phyloP scores from a whole-genome alignment of 1,139 yeast species.

The Entelexis paramagnoliae region DNA sequence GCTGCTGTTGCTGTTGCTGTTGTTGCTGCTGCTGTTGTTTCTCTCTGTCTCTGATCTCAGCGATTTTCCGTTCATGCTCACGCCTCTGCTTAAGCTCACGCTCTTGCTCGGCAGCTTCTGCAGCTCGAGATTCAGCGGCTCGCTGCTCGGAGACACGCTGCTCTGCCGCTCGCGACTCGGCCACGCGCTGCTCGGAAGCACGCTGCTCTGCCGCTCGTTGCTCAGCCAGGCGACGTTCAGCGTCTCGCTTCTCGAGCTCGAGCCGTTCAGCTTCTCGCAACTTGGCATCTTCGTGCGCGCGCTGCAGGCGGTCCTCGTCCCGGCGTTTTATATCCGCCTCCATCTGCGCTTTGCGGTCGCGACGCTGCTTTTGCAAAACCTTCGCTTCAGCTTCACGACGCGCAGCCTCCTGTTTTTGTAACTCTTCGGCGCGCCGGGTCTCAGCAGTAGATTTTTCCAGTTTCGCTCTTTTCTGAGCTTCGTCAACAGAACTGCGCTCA shows the following conservation, averaged over 20 bases:
- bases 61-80: neutral
- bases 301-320: neutral
- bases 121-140: neutral
- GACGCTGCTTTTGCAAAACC: neutral
- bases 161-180: neutral
- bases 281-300: neutral
- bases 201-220: neutral
- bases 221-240: neutral
- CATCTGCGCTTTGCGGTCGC: neutral
- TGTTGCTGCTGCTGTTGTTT: no score
- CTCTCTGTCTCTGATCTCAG: neutral
- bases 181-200: neutral
- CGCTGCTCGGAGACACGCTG: neutral
- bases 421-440: neutral
- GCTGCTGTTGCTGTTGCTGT: neutral
- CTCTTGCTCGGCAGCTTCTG: neutral
- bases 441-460: neutral
- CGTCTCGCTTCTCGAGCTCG: neutral
- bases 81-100: neutral
- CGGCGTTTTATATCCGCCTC: neutral
- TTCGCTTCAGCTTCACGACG: slow-evolving; percentile 2
- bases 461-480: neutral
- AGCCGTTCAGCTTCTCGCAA: neutral
- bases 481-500: neutral
- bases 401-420: neutral